Conservation (phyloP, 495 filamentous ascomycete genomes). For the Xeromyces bisporus region DNA sequence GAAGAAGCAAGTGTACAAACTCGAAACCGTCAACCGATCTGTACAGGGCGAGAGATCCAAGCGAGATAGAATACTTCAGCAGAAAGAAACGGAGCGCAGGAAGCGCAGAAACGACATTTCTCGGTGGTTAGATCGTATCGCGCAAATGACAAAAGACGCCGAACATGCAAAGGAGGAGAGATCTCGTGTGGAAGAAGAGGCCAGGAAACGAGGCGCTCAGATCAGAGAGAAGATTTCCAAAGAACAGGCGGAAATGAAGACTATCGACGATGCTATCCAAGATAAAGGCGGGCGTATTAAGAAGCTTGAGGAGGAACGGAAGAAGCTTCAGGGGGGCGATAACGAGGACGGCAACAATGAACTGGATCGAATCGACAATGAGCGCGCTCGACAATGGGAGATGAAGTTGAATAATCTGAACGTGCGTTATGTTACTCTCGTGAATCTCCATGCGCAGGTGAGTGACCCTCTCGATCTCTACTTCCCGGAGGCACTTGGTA, state of each 20-base stretch:
- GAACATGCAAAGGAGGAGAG: conserved; percentile 32
- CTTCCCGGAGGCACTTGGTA: not conserved
- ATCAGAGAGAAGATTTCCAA: conserved; percentile 34
- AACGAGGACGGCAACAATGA: conserved; percentile 34
- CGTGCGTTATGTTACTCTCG: conserved; percentile 32
- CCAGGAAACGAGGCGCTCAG: conserved; percentile 28
- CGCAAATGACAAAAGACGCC: conserved; percentile 30
- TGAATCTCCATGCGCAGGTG: conserved; percentile 29
- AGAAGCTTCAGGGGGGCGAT: conserved; percentile 28
- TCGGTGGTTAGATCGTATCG: conserved; percentile 39
- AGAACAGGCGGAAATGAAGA: conserved; percentile 35
- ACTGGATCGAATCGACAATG: conserved; percentile 34
- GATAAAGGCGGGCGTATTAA: conserved; percentile 45
- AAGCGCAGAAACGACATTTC: conserved; percentile 43
- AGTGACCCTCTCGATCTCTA: not conserved
- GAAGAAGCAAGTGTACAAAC: conserved; percentile 58
- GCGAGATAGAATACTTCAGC: conserved; percentile 50
- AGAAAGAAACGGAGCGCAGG: conserved; percentile 44
- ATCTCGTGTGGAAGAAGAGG: conserved; percentile 24
- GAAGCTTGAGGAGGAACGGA: conserved; percentile 41
- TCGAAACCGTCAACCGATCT: conserved; percentile 69
- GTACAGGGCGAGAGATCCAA: conserved; percentile 64
- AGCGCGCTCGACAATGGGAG: conserved; percentile 41
- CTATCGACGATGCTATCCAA: conserved; percentile 45
- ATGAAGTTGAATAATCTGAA: conserved; percentile 30